phyloP scores from a whole-genome alignment of 352 stramenopile genomes.

The Thalassiosira exigua region DNA sequence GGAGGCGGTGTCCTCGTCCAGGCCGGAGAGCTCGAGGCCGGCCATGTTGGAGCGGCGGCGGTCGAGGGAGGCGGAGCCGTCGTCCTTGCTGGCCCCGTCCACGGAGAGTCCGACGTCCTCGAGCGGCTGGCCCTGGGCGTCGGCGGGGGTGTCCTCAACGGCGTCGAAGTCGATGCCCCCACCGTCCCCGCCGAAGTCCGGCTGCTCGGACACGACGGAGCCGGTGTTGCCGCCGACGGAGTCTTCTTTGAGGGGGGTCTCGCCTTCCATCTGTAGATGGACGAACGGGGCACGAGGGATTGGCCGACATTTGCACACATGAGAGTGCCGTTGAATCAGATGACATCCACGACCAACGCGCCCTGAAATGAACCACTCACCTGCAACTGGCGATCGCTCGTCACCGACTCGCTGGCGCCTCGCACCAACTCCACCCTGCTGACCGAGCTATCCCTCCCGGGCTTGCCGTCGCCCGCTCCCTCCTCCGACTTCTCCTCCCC shows the following conservation, averaged over 20 bases:
- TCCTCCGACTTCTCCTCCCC: constrained; percentile 23
- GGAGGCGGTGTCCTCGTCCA: constrained; percentile 43
- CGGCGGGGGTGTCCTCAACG: no score
- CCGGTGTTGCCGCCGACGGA: constrained; percentile 10
- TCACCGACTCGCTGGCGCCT: constrained; percentile 49
- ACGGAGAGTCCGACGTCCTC: constrained; percentile 43
- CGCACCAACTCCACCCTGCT: constrained; percentile 54
- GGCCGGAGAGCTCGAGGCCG: constrained; percentile 47
- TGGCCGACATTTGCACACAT: no score
- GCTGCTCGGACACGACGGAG: constrained; percentile 12
- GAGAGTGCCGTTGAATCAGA: no score
- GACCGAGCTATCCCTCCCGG: constrained; percentile 35
- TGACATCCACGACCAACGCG: no score
- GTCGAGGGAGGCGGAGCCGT: constrained; percentile 27
- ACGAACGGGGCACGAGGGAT: no score
- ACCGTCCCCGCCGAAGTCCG: constrained; percentile 30
- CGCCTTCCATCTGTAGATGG: no score
- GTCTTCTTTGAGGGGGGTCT: constrained; percentile 36
- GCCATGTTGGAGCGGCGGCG: constrained; percentile 43
- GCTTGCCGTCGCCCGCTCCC: no score
- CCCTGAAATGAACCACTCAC: no score
- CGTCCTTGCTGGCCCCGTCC: constrained; percentile 35
- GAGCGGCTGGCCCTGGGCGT: no score
- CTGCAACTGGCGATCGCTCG: constrained; percentile 45
- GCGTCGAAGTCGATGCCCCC: no score